Percentiles rank a stretch among this genome's conserved stretches.
These are phyloP conservation scores for Suillus bovinus DNA, from an alignment of 768 basidiomycete species.

Conservation along the genomic window DNA sequence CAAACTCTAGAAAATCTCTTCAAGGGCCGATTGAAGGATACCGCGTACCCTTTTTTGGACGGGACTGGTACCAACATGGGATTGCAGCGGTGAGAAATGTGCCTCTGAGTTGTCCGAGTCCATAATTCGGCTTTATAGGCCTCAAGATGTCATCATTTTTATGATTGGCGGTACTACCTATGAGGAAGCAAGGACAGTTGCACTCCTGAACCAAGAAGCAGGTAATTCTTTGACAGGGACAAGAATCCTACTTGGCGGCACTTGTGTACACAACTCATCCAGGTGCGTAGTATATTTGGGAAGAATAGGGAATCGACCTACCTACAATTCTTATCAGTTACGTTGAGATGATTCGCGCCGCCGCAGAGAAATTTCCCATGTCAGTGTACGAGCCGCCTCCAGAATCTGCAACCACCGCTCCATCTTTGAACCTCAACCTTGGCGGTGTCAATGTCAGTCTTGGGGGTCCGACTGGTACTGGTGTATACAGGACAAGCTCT, in stretches of 20 bases:
- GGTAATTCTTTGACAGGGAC: constrained; percentile 57
- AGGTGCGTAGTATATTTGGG: constrained; percentile 50
- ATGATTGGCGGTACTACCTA: constrained; percentile 97
- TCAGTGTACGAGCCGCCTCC: constrained; percentile 76
- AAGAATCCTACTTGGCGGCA: constrained; percentile 87
- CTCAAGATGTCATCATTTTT: constrained; percentile 96
- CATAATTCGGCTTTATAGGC: constrained; percentile 43
- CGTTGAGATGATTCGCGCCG: constrained; percentile 83
- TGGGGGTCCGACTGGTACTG: constrained; percentile 83
- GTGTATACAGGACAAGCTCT: constrained; percentile 80
- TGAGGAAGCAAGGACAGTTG: constrained; percentile 86
- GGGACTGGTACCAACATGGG: constrained; percentile 67
- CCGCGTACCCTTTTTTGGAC: constrained; percentile 87
- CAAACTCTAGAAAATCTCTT: constrained; percentile 90
- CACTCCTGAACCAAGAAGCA: constrained; percentile 84
- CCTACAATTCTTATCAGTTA: constrained; percentile 51
- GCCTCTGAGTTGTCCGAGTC: neutral
- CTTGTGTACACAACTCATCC: constrained; percentile 92
- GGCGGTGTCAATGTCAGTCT: constrained; percentile 91
- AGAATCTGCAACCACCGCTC: constrained; percentile 70
- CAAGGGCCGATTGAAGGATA: constrained; percentile 83
- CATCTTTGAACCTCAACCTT: constrained; percentile 87
- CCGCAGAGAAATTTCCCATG: constrained; percentile 59
- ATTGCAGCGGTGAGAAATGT: constrained; percentile 59
- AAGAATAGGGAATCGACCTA: neutral